These are phyloP conservation scores for Gomphus bonarii DNA, from an alignment of 1,284 basidiomycete genomes.

Conservation along the genomic window DNA sequence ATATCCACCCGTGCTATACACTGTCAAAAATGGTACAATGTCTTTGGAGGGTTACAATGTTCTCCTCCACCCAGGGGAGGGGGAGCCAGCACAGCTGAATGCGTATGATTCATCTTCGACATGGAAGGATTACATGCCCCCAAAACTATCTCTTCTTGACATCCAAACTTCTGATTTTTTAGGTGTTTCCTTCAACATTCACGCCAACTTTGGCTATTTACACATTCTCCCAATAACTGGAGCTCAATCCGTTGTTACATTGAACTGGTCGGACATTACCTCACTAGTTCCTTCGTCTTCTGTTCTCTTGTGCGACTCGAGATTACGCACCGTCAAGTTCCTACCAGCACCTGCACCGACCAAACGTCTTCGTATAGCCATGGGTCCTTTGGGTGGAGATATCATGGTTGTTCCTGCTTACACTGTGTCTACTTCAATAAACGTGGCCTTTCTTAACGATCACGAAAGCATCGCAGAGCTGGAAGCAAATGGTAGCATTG, in stretches of 20 bases:
- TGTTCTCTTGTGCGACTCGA: not conserved
- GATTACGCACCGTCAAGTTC: not conserved
- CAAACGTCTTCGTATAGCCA: not conserved
- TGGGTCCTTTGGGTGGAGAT: not conserved
- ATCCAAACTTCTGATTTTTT: not conserved
- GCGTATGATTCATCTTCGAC: not conserved
- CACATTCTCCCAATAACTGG: not conserved
- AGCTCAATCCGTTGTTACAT: not conserved
- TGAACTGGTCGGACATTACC: not conserved
- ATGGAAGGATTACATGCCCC: not conserved
- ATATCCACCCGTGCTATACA: not conserved
- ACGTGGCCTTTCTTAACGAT: not conserved
- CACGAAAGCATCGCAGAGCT: not conserved
- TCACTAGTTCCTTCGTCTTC: not conserved
- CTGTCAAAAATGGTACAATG: not conserved
- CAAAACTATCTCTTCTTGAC: not conserved
- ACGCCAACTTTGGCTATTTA: not conserved
- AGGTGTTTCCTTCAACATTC: not conserved
- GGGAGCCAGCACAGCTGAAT: conserved; percentile 13
- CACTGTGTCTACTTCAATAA: not conserved
- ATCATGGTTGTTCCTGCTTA: not conserved
- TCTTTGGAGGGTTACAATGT: conserved; percentile 15
- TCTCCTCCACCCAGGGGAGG: conserved; percentile 38
- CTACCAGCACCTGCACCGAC: not conserved
- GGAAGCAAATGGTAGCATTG: not conserved